Percentiles rank a stretch among this genome's conserved stretches.
Evolutionary conservation across 139 green algal genomes (phyloP).

Genomic region (Tetradesmus obliquus): DNA sequence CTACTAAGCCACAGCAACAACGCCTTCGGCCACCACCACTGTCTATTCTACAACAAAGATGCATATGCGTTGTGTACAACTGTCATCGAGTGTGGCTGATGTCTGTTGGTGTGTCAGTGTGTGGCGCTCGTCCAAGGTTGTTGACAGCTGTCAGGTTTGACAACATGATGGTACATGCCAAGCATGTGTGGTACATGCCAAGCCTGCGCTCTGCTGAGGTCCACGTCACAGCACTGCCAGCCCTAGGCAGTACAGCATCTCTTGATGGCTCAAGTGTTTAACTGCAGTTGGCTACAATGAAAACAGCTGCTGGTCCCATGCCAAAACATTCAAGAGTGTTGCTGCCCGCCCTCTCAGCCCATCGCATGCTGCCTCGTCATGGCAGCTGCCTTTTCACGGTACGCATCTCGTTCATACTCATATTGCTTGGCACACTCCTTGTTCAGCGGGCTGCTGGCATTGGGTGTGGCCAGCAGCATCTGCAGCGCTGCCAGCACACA

Average conservation of each 20-base stretch:
- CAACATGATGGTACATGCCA: no score
- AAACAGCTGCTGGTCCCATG: not conserved
- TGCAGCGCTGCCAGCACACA: slow-evolving; percentile 13
- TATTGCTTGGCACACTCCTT: not conserved
- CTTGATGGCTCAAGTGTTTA: not conserved
- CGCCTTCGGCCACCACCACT: no score
- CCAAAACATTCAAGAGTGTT: not conserved
- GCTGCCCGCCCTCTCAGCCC: not conserved
- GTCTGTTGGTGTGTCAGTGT: no score
- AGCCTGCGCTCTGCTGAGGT: not conserved
- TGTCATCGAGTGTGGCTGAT: no score
- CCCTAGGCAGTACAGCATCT: not conserved
- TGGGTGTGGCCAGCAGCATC: slow-evolving; percentile 34
- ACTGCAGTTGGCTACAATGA: not conserved
- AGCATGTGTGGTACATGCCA: no score
- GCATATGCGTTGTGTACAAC: no score
- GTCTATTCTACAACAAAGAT: no score
- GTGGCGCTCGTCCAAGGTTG: no score
- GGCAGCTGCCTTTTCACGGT: not conserved
- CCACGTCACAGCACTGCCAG: not conserved
- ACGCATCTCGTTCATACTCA: not conserved
- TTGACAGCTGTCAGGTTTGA: no score
- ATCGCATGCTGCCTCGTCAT: slow-evolving; percentile 8
- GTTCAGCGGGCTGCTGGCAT: not conserved
- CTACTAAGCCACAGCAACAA: no score